Base-by-base conservation (phyloP, 2,329 filamentous ascomycete genomes). In the Venturiaceae sp. region DNA sequence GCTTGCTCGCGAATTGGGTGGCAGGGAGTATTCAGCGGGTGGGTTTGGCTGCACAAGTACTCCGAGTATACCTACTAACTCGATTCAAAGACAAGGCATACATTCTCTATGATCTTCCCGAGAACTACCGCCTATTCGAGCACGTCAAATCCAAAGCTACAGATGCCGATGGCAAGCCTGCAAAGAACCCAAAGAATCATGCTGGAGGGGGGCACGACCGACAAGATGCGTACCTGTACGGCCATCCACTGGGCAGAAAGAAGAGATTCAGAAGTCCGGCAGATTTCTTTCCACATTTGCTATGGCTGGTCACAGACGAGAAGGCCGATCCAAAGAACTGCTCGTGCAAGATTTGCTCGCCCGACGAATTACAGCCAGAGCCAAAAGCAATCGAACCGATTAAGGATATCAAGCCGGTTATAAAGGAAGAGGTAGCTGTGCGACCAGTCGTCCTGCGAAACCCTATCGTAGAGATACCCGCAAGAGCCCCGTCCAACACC, bases 221-320 rank as follows among this genome's bases (percentile, higher is more conserved):
- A 58, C 79, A 82, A 63, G 82, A 84, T 65, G 80, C 80, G 33
- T 84, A 83, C 62, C 72, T 84, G 5, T 84, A 83, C 65, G 82
- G 82, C 21, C 80, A 84, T 64, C 81, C 81, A 2, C 70, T 75
- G 50, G 81, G 81, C 16, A 73, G 77, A 19, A 79, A 76, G 66
- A 83, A 83, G 68, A 75, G 80, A 53, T 84, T 78, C 65, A 70
- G 81, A 58, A 83, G 80, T 64, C 80, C 81, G 0, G 75, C 75
- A 55, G 81, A 84, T 62, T 84, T 84, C 71, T 82, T 83, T 61
- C 80, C 79, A 2, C 82, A 84, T 66, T 68, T 84, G 3, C 67
- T 83, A 1, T 83, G 81, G 80, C 75, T 84, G 1, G 72, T 70
- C 52, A 78, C 76, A 21, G 81, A 83, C 62, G 73, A 77, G 60